Conservation (phyloP, 257 asterid species). For the Gardenia jasminoides region DNA sequence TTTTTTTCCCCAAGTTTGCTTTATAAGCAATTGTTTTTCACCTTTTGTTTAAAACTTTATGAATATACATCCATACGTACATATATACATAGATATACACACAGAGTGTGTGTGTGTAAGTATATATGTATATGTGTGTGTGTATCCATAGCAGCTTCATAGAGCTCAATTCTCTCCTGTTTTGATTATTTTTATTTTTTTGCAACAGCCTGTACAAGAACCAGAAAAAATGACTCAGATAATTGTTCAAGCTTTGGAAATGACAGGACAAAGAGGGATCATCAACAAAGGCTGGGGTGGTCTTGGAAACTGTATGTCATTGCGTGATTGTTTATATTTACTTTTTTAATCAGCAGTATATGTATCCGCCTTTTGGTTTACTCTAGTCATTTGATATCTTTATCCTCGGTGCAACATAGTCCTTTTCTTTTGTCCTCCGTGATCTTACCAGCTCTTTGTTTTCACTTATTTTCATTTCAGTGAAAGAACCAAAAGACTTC, state of each 20-base stretch:
- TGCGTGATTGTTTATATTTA: background rate
- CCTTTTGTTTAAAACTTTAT: too few species aligned
- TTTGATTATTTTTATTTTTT: slow-evolving; percentile 11
- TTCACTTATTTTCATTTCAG: slow-evolving; percentile 29
- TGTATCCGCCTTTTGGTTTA: background rate
- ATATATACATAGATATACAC: too few species aligned
- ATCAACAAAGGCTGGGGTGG: slow-evolving; percentile 98
- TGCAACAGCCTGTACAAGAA: slow-evolving; percentile 73
- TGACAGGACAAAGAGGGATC: slow-evolving; percentile 84
- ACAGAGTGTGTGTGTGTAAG: too few species aligned
- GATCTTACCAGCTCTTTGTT: background rate
- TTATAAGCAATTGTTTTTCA: background rate
- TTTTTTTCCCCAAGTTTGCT: background rate
- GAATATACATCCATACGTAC: too few species aligned
- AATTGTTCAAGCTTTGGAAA: slow-evolving; percentile 76
- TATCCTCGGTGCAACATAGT: background rate
- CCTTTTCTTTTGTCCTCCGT: background rate
- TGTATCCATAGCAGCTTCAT: background rate
- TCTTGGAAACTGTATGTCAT: slow-evolving; percentile 65
- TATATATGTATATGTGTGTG: too few species aligned
- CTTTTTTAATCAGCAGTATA: background rate
- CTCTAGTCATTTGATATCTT: background rate
- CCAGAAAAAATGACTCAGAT: slow-evolving; percentile 81
- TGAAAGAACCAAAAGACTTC: slow-evolving; percentile 67
- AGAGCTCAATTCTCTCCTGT: background rate